Percentiles rank a stretch among this genome's conserved stretches.
Evolutionary conservation across 2,329 filamentous ascomycete species (phyloP).

Genomic region (Verticillium tricorpus): DNA sequence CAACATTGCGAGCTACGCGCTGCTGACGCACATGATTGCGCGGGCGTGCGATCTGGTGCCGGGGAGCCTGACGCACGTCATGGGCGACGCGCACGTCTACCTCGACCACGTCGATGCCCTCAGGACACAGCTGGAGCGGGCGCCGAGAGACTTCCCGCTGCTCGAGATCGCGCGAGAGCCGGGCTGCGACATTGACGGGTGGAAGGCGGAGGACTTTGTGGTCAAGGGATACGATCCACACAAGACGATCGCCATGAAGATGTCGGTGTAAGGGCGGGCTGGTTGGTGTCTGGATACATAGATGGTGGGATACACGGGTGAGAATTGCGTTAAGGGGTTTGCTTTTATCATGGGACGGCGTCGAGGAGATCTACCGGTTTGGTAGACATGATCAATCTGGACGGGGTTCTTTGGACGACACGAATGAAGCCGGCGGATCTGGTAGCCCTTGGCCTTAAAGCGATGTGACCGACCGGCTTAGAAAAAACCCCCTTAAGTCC

Average conservation of each 20-base stretch:
- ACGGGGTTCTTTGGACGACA: no score
- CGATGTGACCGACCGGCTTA: no score
- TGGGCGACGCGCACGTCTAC: slow-evolving; percentile 98
- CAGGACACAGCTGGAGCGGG: slow-evolving; percentile 71
- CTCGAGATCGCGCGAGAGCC: slow-evolving; percentile 66
- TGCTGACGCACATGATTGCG: slow-evolving; percentile 93
- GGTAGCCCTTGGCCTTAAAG: no score
- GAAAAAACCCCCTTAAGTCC: neutral
- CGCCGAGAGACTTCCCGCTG: slow-evolving; percentile 76
- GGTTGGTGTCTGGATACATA: neutral
- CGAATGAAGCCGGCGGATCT: no score
- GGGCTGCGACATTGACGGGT: slow-evolving; percentile 79
- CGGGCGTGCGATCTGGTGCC: slow-evolving; percentile 80
- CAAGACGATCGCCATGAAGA: slow-evolving; percentile 94
- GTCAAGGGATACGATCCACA: slow-evolving; percentile 87
- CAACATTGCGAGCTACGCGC: slow-evolving; percentile 92
- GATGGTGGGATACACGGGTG: neutral
- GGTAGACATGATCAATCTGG: no score
- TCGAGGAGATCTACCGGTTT: neutral
- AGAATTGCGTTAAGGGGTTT: neutral
- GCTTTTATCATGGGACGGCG: neutral
- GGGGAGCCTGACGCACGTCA: slow-evolving; percentile 85
- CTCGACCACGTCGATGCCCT: slow-evolving; percentile 87
- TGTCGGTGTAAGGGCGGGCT: slow-evolving; percentile 65
- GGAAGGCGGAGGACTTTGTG: slow-evolving; percentile 83